Evolutionary conservation across 768 basidiomycete species (phyloP).

Genomic region (Hygrocybe punicea): DNA sequence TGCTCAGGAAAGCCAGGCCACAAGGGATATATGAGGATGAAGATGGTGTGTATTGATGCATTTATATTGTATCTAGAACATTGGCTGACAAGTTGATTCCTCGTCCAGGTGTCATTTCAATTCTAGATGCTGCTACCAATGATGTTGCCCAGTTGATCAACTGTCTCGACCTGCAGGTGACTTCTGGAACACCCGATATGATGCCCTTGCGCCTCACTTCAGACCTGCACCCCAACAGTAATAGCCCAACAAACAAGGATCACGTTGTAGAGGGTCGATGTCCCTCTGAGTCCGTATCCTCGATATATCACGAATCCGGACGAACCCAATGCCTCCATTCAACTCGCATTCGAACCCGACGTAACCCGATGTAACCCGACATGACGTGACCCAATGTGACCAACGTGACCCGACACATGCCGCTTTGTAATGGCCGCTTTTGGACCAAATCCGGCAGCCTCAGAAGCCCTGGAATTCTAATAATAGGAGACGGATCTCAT

Average conservation of each 20-base stretch:
- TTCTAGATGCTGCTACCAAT: slow-evolving; percentile 76
- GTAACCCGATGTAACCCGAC: no score
- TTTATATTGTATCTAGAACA: background rate
- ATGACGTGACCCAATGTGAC: no score
- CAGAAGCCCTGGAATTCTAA: no score
- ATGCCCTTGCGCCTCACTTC: slow-evolving; percentile 38
- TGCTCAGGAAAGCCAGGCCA: slow-evolving; percentile 48
- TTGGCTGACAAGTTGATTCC: slow-evolving; percentile 2
- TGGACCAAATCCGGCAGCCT: no score
- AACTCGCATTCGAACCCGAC: no score
- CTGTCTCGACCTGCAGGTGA: slow-evolving; percentile 76
- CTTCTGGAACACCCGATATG: slow-evolving; percentile 54
- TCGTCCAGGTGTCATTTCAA: slow-evolving; percentile 53
- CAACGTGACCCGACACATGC: no score
- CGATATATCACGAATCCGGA: no score
- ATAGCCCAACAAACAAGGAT: slow-evolving; percentile 30
- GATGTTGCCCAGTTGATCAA: slow-evolving; percentile 77
- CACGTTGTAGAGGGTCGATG: no score
- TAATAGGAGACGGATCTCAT: no score
- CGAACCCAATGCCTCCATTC: no score
- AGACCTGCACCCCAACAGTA: slow-evolving; percentile 28
- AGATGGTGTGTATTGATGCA: slow-evolving; percentile 35
- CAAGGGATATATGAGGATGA: slow-evolving; percentile 51
- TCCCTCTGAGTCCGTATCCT: no score
- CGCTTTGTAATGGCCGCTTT: no score